phyloP scores from a whole-genome alignment of 768 basidiomycete genomes.

The Kwoniella sp. region DNA sequence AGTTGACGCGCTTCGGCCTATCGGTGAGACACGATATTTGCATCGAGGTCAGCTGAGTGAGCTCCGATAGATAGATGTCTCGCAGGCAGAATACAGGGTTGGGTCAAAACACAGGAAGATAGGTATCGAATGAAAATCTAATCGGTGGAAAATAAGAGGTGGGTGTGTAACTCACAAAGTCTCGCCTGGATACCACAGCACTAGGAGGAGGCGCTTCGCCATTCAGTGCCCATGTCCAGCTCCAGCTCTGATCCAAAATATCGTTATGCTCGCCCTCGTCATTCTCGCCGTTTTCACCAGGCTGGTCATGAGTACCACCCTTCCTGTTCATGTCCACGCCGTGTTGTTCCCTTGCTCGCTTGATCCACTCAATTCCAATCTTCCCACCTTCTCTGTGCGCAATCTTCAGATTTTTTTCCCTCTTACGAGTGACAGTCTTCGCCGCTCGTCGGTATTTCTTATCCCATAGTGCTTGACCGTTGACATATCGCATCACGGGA shows the following conservation, averaged over 20 bases:
- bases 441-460: constrained; percentile 40
- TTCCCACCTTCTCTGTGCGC: constrained; percentile 32
- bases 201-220: constrained; percentile 85
- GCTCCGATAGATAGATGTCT: no score
- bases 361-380: constrained; percentile 45
- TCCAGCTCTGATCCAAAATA: constrained; percentile 62
- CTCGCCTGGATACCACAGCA: constrained; percentile 84
- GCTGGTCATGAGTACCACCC: neutral
- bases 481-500: constrained; percentile 73
- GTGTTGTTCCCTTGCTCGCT: constrained; percentile 19
- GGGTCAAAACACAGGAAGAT: no score
- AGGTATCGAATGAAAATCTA: no score
- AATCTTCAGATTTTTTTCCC: constrained; percentile 41
- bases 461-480: constrained; percentile 55
- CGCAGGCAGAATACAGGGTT: no score
- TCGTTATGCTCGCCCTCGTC: constrained; percentile 31
- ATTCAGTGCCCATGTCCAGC: constrained; percentile 83
- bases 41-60: no score
- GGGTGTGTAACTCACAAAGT: constrained; percentile 61
- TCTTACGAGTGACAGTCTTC: constrained; percentile 43
- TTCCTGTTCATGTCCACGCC: neutral
- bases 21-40: no score
- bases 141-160: neutral
- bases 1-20: constrained; percentile 54
- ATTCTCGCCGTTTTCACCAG: neutral